Conservation (phyloP, 768 basidiomycete species). For the Termitomyces sp. region DNA sequence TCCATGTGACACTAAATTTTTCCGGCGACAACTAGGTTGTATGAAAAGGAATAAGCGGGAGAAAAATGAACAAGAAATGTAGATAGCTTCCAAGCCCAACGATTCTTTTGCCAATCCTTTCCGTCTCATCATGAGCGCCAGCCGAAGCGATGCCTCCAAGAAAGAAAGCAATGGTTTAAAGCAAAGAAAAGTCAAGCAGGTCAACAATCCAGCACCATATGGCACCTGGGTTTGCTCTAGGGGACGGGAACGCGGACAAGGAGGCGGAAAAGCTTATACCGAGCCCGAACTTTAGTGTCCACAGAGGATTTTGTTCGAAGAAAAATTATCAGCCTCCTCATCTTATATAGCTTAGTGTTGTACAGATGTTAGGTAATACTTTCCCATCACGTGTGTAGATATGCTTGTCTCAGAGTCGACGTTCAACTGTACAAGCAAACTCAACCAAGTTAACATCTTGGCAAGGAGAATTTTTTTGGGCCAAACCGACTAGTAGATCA, state of each 20-base stretch:
- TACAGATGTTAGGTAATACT: constrained; percentile 39
- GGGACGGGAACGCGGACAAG: constrained; percentile 95
- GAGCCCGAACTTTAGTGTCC: constrained; percentile 94
- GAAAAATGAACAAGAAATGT: constrained; percentile 20
- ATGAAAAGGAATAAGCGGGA: neutral
- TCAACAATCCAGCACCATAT: constrained; percentile 29
- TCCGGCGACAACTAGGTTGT: neutral
- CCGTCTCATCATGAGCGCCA: constrained; percentile 64
- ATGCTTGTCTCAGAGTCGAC: neutral
- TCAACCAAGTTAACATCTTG: too few species aligned
- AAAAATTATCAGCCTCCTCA: constrained; percentile 12
- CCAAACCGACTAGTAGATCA: too few species aligned
- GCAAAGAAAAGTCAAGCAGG: constrained; percentile 32
- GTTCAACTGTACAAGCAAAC: too few species aligned
- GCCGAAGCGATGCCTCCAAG: constrained; percentile 66
- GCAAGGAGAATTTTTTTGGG: too few species aligned
- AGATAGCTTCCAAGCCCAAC: constrained; percentile 28
- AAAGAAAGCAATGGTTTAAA: constrained; percentile 43
- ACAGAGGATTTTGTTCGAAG: constrained; percentile 61
- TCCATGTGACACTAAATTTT: neutral
- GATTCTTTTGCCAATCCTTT: constrained; percentile 27
- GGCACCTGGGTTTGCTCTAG: constrained; percentile 54
- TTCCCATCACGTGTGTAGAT: constrained; percentile 30
- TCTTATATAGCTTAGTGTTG: constrained; percentile 22
- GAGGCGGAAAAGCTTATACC: constrained; percentile 77